phyloP scores from a whole-genome alignment of 768 basidiomycete genomes.

The Panaeolus papilionaceus region DNA sequence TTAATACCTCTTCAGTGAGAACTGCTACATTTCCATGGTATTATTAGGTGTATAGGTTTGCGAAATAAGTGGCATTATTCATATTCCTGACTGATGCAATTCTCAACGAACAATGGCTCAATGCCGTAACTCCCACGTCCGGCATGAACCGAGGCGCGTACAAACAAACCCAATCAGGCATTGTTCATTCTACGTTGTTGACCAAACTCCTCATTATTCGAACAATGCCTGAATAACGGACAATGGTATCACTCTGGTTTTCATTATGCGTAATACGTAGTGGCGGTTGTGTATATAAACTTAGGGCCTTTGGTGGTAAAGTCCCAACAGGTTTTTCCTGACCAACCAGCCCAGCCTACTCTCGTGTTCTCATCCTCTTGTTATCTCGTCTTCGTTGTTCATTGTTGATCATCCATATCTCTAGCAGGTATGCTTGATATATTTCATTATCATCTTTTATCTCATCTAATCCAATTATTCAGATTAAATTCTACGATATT shows the following conservation, averaged over 20 bases:
- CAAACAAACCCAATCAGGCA: slow-evolving; percentile 1
- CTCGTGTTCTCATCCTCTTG: background rate
- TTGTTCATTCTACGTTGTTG: slow-evolving; percentile 2
- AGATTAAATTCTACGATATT: slow-evolving; percentile 8
- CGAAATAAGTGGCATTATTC: background rate
- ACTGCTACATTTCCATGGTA: background rate
- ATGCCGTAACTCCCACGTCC: slow-evolving; percentile 1
- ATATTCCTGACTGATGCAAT: background rate
- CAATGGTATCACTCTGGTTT: background rate
- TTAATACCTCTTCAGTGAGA: no score
- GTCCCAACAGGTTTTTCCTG: slow-evolving; percentile 13
- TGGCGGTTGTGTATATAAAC: slow-evolving; percentile 3
- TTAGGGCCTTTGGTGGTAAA: background rate
- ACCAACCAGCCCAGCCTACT: slow-evolving; percentile 7
- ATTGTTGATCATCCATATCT: slow-evolving; percentile 4
- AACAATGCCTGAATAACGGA: slow-evolving; percentile 2
- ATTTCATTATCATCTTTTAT: background rate
- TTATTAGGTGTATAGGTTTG: background rate
- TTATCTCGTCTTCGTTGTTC: slow-evolving; percentile 7
- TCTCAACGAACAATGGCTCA: background rate
- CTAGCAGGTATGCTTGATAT: background rate
- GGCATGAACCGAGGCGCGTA: background rate
- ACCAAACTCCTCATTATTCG: slow-evolving; percentile 13
- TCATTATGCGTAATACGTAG: background rate
- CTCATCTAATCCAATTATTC: background rate